A percentile compares a stretch with the other conserved stretches of the same genome.
These are phyloP conservation scores for Elsinoe arachidis DNA, from an alignment of 2,329 filamentous ascomycete genomes.

Conservation along the genomic window DNA sequence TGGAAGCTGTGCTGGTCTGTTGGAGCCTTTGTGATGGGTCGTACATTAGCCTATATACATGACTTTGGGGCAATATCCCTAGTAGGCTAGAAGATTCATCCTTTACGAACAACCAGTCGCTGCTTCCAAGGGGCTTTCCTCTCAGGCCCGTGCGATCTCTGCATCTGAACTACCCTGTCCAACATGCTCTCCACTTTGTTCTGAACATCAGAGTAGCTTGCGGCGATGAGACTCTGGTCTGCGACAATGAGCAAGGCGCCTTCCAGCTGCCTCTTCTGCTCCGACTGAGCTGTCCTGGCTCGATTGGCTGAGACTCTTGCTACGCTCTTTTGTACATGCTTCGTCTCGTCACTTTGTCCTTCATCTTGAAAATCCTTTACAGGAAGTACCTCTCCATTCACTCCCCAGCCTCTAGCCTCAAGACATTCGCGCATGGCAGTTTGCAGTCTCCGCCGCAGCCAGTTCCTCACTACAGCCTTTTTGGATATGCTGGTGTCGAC, in stretches of 20 bases:
- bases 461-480: constrained; percentile 41
- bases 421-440: constrained; percentile 40
- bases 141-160: neutral
- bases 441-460: constrained; percentile 35
- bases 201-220: neutral
- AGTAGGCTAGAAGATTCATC: too few relatives aligned
- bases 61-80: too few relatives aligned
- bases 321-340: neutral
- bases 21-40: too few relatives aligned
- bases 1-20: too few relatives aligned
- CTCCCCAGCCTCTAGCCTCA: constrained; percentile 33
- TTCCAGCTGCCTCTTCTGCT: neutral
- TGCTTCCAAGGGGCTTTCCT: too few relatives aligned
- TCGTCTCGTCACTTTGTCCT: neutral
- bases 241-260: neutral
- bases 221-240: neutral
- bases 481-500: constrained; percentile 23
- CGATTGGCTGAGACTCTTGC: too few relatives aligned
- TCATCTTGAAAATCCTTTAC: neutral
- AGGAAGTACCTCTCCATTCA: neutral
- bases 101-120: too few relatives aligned
- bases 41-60: too few relatives aligned
- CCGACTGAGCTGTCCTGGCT: too few relatives aligned
- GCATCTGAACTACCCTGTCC: neutral
- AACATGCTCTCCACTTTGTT: neutral